Evolutionary conservation across 768 basidiomycete species (phyloP), one percentile per base, ranked within the genome.

Genomic region (Kwoniella sp.): DNA sequence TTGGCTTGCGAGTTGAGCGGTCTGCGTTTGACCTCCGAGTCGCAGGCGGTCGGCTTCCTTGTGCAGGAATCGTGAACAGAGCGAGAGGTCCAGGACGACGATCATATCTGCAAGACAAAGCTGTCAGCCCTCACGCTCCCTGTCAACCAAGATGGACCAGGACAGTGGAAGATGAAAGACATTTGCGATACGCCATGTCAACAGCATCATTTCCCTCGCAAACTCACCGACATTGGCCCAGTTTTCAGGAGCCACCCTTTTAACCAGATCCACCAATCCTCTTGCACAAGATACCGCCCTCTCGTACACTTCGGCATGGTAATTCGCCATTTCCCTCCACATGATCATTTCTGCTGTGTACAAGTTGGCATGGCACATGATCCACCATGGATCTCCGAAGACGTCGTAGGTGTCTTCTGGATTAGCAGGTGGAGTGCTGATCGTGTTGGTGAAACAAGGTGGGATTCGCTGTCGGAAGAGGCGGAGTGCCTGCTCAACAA

Each of bases 151-250:
- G n/a, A n/a, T n/a, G n/a, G n/a, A n/a, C n/a, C n/a, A n/a, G n/a
- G n/a, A n/a, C n/a, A n/a, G n/a, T n/a, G n/a, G n/a, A n/a, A 8
- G 9, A 55, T 31, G 53, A 29, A 29, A 29, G 29, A 52, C 50
- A 22, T 11, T n/a, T n/a, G n/a, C n/a, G n/a, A n/a, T n/a, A 41
- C 11, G 11, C 29, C n/a, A 31, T 4, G 17, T 38, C 22, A 58
- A 26, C 23, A 25, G 28, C 7, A 12, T 29, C 15, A n/a, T n/a
- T n/a, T n/a, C n/a, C n/a, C n/a, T n/a, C n/a, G 41, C 20, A 11
- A 26, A 72, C 75, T 65, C 61, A 78, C 77, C 72, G 22, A 78
- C 41, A 65, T 78, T 73, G 1, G 70, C 70, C 68, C 73, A 78
- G 12, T 37, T 25, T 12, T 76, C 71, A 13, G 61, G 37, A 20